A percentile compares a stretch with the other conserved stretches of the same genome.
Conservation (phyloP, 805 yeast species). For the Candida nemodendra region DNA sequence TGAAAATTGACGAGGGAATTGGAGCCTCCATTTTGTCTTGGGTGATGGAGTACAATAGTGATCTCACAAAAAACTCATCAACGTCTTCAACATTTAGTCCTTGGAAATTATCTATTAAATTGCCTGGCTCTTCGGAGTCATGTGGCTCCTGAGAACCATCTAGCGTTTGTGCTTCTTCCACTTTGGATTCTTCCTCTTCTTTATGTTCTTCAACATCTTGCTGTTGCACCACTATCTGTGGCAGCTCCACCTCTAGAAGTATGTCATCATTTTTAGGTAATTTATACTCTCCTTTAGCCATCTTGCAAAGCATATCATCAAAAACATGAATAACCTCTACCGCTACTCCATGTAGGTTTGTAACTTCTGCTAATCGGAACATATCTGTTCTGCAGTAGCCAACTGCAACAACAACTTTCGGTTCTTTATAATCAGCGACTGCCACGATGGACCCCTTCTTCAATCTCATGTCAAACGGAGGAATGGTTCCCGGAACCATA, state of each 20-base stretch:
- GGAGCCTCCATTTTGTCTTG: constrained; percentile 60
- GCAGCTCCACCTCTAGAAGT: constrained; percentile 7
- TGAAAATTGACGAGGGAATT: constrained; percentile 67
- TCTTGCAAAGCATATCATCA: constrained; percentile 60
- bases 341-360: constrained; percentile 76
- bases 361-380: constrained; percentile 40
- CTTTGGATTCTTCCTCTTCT: constrained; percentile 19
- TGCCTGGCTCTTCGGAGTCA: constrained; percentile 15
- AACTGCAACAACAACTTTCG: constrained; percentile 67
- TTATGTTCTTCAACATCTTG: constrained; percentile 1
- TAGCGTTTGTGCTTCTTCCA: neutral
- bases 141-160: constrained; percentile 1
- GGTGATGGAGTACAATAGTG: constrained; percentile 69
- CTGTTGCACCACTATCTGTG: constrained; percentile 2
- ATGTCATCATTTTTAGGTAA: constrained; percentile 41
- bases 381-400: constrained; percentile 60
- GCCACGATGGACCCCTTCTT: constrained; percentile 64
- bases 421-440: constrained; percentile 58
- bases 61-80: constrained; percentile 70
- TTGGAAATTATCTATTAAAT: constrained; percentile 37
- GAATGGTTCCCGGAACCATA: constrained; percentile 70
- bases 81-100: constrained; percentile 58
- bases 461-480: constrained; percentile 54
- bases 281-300: constrained; percentile 47
- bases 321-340: constrained; percentile 66